phyloP scores from a whole-genome alignment of 1,139 yeast species.

The Pichia sp. region DNA sequence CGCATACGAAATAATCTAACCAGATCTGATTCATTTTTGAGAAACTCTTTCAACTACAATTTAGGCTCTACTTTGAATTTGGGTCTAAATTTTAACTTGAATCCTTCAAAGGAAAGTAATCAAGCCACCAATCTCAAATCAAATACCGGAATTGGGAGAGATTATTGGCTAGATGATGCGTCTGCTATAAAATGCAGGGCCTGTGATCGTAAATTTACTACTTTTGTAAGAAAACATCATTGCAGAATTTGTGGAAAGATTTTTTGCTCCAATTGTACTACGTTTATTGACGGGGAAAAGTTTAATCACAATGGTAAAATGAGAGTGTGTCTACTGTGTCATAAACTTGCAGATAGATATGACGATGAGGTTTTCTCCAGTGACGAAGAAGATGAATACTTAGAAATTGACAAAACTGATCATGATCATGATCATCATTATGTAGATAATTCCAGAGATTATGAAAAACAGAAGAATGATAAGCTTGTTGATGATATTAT shows the following conservation, averaged over 20 bases:
- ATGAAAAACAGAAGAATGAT: background rate
- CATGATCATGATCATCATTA: too few species aligned
- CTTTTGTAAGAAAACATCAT: slow-evolving; percentile 86
- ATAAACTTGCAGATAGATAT: slow-evolving; percentile 47
- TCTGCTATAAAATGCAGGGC: slow-evolving; percentile 50
- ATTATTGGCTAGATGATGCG: slow-evolving; percentile 55
- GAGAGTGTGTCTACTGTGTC: slow-evolving; percentile 75
- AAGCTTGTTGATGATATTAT: background rate
- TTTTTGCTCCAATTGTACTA: slow-evolving; percentile 82
- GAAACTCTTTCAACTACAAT: too few species aligned
- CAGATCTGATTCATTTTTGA: too few species aligned
- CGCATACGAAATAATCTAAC: too few species aligned
- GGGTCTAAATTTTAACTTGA: slow-evolving; percentile 17
- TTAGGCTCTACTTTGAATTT: slow-evolving; percentile 2
- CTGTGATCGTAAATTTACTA: slow-evolving; percentile 48
- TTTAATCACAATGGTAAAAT: slow-evolving; percentile 64
- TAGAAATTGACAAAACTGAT: too few species aligned
- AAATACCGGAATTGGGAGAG: slow-evolving; percentile 25
- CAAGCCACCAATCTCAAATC: slow-evolving; percentile 4
- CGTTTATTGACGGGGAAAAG: slow-evolving; percentile 65
- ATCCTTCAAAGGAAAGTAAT: background rate
- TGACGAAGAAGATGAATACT: slow-evolving; percentile 29
- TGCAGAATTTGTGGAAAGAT: slow-evolving; percentile 96
- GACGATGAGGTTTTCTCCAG: slow-evolving; percentile 56
- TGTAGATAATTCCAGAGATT: background rate